Conservation (phyloP, 2,329 filamentous ascomycete genomes). For the Sclerotinia subarctica region DNA sequence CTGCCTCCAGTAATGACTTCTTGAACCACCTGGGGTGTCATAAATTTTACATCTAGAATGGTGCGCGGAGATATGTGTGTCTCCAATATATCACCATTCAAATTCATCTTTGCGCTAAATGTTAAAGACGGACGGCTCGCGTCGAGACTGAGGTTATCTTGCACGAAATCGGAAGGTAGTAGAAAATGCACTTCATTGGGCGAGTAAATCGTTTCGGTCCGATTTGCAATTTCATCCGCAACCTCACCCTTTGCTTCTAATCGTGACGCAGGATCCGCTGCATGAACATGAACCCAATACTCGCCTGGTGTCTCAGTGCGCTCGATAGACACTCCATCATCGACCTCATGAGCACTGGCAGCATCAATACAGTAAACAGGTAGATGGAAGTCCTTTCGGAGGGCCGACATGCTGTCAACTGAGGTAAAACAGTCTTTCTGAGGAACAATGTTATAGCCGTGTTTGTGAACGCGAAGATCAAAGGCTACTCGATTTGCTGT, state of each 20-base stretch:
- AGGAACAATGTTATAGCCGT: background rate
- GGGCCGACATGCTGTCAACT: slow-evolving; percentile 47
- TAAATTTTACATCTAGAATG: slow-evolving; percentile 54
- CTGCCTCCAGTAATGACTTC: slow-evolving; percentile 30
- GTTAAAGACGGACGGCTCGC: slow-evolving; percentile 53
- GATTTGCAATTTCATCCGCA: slow-evolving; percentile 58
- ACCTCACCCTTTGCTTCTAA: slow-evolving; percentile 58
- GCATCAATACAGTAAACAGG: slow-evolving; percentile 73
- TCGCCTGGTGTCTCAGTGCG: slow-evolving; percentile 49
- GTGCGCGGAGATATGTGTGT: slow-evolving; percentile 52
- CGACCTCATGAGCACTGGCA: slow-evolving; percentile 64
- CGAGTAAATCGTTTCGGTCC: slow-evolving; percentile 59
- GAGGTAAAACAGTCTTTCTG: slow-evolving; percentile 9
- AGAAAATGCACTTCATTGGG: slow-evolving; percentile 57
- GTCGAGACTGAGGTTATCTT: slow-evolving; percentile 53
- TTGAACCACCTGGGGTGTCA: slow-evolving; percentile 53
- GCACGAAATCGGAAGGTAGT: slow-evolving; percentile 51
- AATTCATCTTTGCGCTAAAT: slow-evolving; percentile 58
- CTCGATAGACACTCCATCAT: slow-evolving; percentile 75
- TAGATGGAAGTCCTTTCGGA: slow-evolving; percentile 58
- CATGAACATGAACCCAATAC: slow-evolving; percentile 75
- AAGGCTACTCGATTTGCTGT: slow-evolving; percentile 68
- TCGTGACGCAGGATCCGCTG: slow-evolving; percentile 73
- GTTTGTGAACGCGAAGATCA: slow-evolving; percentile 46
- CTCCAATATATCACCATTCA: slow-evolving; percentile 52